Base-by-base conservation (phyloP, 2,329 filamentous ascomycete genomes). In the Drechslera avenae region DNA sequence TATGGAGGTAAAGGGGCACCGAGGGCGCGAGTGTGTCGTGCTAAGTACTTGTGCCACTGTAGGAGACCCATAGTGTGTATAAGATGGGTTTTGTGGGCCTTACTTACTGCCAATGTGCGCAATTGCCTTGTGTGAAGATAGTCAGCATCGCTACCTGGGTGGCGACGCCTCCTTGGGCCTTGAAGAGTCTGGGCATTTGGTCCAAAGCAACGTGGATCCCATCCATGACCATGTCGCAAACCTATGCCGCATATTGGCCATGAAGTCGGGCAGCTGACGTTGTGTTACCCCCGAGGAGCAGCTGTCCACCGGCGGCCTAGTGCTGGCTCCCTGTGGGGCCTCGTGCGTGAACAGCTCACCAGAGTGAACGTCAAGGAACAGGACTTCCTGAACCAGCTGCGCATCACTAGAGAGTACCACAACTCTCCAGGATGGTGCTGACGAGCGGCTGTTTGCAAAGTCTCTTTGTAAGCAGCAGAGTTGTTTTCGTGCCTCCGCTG, bases 101-200 rank as follows among this genome's bases (percentile, higher is more conserved):
- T 35, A 52, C 50, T 49, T 49, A 52, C 50, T 17, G 50, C 16
- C 34, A n/a, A 23, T 52, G 34, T 42, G 37, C 18, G 14, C 8
- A 33, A 40, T 31, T 21, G 9, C 26, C 10, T 36, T 35, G n/a
- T 36, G 32, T 36, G 19, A 19, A 42, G 45, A 30, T 26, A 51
- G 14, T 26, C 36, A 37, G 23, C 47, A 35, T 31, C 48, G 43
- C 21, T 12, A 19, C 33, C 48, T 37, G 32, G 23, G 34, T 44
- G 23, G 41, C 39, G 30, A 41, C 37, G 36, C 12, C 33, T 34
- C 28, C 28, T 30, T 18, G 33, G 17, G 39, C 37, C 21, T 32
- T 12, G 34, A 19, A 17, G 19, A 33, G 16, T 26, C 26, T 19
- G 28, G 13, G 14, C 39, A 26, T 26, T 37, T 14, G 28, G 14